A percentile compares a stretch with the other conserved stretches of the same genome.
Evolutionary conservation across 2,329 filamentous ascomycete genomes (phyloP).

Genomic region (Chaetomiaceae sp.): DNA sequence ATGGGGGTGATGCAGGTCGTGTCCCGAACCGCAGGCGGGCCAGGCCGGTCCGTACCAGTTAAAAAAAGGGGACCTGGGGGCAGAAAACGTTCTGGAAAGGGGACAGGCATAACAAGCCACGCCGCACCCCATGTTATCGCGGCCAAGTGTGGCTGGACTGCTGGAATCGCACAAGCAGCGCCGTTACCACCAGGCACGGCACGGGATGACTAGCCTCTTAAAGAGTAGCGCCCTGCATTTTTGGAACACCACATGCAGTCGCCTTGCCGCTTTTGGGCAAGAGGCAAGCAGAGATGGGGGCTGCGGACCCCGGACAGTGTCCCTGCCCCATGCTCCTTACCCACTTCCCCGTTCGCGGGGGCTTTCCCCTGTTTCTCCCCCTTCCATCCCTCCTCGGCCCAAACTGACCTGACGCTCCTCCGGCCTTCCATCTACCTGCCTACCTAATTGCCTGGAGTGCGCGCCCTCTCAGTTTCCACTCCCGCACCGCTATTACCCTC

Average conservation of each 20-base stretch:
- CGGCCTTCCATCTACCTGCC: slow-evolving; percentile 1
- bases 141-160: slow-evolving; percentile 10
- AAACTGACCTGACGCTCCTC: slow-evolving; percentile 10
- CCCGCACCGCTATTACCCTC: slow-evolving; percentile 2
- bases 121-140: slow-evolving; percentile 17
- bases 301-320: slow-evolving; percentile 1
- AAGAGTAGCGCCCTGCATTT: slow-evolving; percentile 16
- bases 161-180: slow-evolving; percentile 6
- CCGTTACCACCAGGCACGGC: slow-evolving; percentile 17
- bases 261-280: slow-evolving; percentile 6
- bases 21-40: not conserved
- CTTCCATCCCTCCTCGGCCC: slow-evolving; percentile 19
- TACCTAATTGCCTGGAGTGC: too few relatives aligned
- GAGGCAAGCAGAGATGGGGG: slow-evolving; percentile 7
- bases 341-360: slow-evolving; percentile 18
- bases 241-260: slow-evolving; percentile 15
- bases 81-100: slow-evolving; percentile 18
- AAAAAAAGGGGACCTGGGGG: too few relatives aligned
- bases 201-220: slow-evolving; percentile 7
- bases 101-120: slow-evolving; percentile 5
- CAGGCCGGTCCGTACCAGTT: slow-evolving; percentile 5
- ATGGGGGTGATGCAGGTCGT: not conserved
- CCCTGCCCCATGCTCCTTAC: slow-evolving; percentile 3
- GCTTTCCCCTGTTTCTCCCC: slow-evolving; percentile 18
- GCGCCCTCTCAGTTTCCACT: not conserved